These are phyloP conservation scores for Rhododendron kiyosumense DNA, from an alignment of 148 eudicot genomes.

Conservation along the genomic window DNA sequence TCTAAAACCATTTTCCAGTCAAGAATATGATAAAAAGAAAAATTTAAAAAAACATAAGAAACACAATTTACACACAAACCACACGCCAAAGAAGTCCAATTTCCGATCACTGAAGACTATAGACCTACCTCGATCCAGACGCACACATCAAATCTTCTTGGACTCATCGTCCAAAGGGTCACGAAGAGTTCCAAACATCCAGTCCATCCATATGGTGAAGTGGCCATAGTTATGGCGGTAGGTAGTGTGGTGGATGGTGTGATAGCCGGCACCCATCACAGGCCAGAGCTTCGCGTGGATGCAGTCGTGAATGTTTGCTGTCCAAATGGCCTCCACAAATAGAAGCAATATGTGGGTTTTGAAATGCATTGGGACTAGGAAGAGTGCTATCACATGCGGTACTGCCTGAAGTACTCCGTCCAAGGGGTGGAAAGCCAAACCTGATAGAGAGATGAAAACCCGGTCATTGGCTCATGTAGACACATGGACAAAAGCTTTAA, in stretches of 20 bases:
- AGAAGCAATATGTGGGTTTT: conserved; percentile 54
- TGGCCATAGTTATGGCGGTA: conserved; percentile 94
- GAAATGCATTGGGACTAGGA: conserved; percentile 65
- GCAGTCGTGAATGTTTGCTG: conserved; percentile 91
- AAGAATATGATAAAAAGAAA: neutral
- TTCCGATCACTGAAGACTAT: neutral
- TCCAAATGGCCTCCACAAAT: conserved; percentile 75
- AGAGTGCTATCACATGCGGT: conserved; percentile 69
- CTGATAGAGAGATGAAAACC: conserved; percentile 23
- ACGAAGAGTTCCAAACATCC: conserved; percentile 85
- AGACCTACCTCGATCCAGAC: neutral
- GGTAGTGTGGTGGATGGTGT: conserved; percentile 87
- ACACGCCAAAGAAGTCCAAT: neutral
- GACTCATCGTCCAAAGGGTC: conserved; percentile 50
- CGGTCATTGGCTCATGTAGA: neutral
- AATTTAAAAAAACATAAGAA: neutral
- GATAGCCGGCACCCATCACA: conserved; percentile 97
- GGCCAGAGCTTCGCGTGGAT: conserved; percentile 82
- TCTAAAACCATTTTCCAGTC: conserved; percentile 6
- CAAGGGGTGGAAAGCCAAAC: conserved; percentile 86
- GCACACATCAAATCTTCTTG: conserved; percentile 33
- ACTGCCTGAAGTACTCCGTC: conserved; percentile 86
- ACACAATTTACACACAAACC: conserved; percentile 5
- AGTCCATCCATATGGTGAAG: conserved; percentile 88
- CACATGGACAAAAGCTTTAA: neutral